Base-by-base conservation (phyloP, 148 eudicot genomes). In the Vaccinium vitisidaea region DNA sequence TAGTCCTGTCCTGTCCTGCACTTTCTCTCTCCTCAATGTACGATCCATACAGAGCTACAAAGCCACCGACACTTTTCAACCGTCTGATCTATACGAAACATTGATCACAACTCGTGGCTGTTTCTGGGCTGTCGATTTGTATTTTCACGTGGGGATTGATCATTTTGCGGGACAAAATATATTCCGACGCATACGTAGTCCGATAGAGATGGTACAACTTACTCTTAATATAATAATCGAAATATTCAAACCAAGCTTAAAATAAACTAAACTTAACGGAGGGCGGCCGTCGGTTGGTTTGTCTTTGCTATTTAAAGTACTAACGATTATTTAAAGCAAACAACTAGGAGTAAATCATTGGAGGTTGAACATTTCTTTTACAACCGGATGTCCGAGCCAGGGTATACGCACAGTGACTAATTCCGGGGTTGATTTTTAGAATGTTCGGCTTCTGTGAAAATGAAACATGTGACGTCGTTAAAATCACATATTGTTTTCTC, bases 61-160 rank as follows among this genome's bases (percentile, higher is more conserved):
- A 11, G 54, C 70, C 86, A 84, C 86, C 86, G 86, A 84, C 86
- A 84, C 69, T 84, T 84, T 54, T 69, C 8, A 53, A 4, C 55
- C 83, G 78, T 70, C 54, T 16, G 83, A 79, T 84, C 39, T 16
- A 23, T 75, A 61, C 63, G 19, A 48, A 32, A 8, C 46, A 1
- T 39, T 1, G 4, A 77, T 0, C 0, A 18, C 9, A 8, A 14
- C 13, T 50, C 83, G 86, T 79, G 86, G 82, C 77, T 0, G 15
- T 3, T 23, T 67, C 75, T 19, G 36, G 74, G n/a, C 77, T 27
- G 63, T 53, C 7, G 8, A 16, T 81, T 14, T 1, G 6, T 23
- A 49, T n/a, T n/a, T 6, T 9, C 73, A 3, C 32, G 53, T 50
- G 25, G 9, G 12, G 14, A 5, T 74, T 74, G 48, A 16, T 74